Base-by-base conservation (phyloP, 306 rosid genomes). In the Hippophae rhamnoides region DNA sequence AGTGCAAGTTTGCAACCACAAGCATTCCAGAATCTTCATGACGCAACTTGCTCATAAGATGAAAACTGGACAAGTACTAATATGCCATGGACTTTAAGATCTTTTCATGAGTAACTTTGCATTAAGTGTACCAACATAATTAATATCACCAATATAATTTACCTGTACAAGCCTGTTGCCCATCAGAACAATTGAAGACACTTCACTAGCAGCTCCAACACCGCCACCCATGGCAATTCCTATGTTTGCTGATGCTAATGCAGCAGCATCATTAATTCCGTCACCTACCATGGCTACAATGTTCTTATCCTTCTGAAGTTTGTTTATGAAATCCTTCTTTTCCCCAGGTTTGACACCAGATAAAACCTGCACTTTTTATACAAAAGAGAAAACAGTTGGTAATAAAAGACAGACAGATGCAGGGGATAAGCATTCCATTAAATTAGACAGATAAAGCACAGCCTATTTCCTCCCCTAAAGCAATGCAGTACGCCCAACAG, bases 201-300 rank as follows among this genome's bases (percentile, higher is more conserved):
- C 98, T 74, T 90, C 98, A 65, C 98, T 83, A 13, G 98, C 98
- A 72, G 98, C 98, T 73, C 98, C 98, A 43, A 87, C 98, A 74
- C 96, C 92, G 60, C 89, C 95, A 56, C 98, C 92, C 83, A 90
- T 77, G 61, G 96, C 98, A 76, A 90, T 85, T 58, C 96, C 98
- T 76, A 90, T 60, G 71, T 90, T 87, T 41, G 96, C 74, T 56
- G 86, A 66, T 64, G 98, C 98, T 72, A 90, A 74, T n/a, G 98
- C 98, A 72, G 98, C 96, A 62, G 95, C 86, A 78, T 90, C 98
- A 55, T 90, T 90, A 63, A 90, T 90, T 72, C 98, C 98, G 75
- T 90, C 98, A 54, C 96, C 96, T 74, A 87, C 98, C 98, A 90
- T 90, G 42, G 96, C 98, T 47, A 90, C 89, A 61, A 87, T 51